These are phyloP conservation scores for Alternaria solani DNA, from an alignment of 2,329 filamentous ascomycete genomes.

Conservation along the genomic window DNA sequence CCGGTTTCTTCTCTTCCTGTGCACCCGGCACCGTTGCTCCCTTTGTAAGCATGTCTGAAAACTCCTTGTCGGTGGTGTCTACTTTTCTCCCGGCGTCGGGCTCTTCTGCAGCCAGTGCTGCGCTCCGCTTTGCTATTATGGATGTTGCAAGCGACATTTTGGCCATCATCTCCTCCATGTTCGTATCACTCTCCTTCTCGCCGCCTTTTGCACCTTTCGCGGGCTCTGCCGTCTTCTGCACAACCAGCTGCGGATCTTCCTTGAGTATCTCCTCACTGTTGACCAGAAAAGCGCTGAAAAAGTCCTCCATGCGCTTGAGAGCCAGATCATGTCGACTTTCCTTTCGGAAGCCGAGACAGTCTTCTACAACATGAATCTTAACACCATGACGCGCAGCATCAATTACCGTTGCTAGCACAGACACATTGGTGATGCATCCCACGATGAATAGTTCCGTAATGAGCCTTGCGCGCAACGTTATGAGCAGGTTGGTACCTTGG, in stretches of 20 bases:
- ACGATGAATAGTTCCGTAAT: slow-evolving; percentile 90
- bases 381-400: slow-evolving; percentile 90
- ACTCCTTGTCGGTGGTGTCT: slow-evolving; percentile 40
- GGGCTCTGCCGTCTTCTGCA: slow-evolving; percentile 15
- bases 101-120: slow-evolving; percentile 23
- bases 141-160: slow-evolving; percentile 32
- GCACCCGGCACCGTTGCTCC: slow-evolving; percentile 31
- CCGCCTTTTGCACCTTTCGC: slow-evolving; percentile 15
- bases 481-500: slow-evolving; percentile 74
- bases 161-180: slow-evolving; percentile 34
- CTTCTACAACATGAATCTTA: slow-evolving; percentile 83
- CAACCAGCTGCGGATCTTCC: slow-evolving; percentile 21
- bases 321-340: slow-evolving; percentile 74
- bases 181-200: slow-evolving; percentile 24
- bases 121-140: slow-evolving; percentile 13
- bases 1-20: slow-evolving; percentile 24
- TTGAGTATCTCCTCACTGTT: slow-evolving; percentile 67
- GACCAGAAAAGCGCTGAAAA: slow-evolving; percentile 75
- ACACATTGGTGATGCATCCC: slow-evolving; percentile 85
- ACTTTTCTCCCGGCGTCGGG: neutral
- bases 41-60: slow-evolving; percentile 36
- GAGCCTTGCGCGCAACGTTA: slow-evolving; percentile 81
- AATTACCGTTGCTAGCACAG: slow-evolving; percentile 88
- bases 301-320: slow-evolving; percentile 73
- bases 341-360: slow-evolving; percentile 84